Evolutionary conservation across 2,329 filamentous ascomycete species (phyloP), one percentile per base, ranked within the genome.

Genomic region (Xylaria multiplex): DNA sequence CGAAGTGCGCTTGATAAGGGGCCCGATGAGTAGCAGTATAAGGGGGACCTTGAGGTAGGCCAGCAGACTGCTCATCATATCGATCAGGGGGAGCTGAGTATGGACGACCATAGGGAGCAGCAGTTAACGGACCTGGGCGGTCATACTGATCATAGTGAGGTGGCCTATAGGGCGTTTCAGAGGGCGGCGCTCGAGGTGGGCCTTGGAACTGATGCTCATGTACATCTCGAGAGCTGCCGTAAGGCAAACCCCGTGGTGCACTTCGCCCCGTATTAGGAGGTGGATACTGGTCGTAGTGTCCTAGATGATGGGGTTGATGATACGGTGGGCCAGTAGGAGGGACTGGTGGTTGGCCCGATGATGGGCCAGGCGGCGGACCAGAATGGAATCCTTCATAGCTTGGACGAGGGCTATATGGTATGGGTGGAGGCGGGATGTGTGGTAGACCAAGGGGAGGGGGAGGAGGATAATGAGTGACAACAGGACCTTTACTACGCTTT

Each of bases 391-490:
- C 52, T 50, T 64, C 60, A 52, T 65, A 66, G 62, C 66, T 61
- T 49, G 69, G 65, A 35, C 69, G 59, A 46, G 69, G 60, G 27
- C 70, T 68, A 35, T 69, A 65, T 43, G 68, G 60, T 46, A 66
- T 67, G 16, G 70, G 66, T 24, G 69, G 73, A 63, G 68, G 59
- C n/a, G 63, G 53, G 27, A 62, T 64, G n/a, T 58, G 63, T 35
- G 60, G 53, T 32, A 62, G 13, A 19, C 68, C 56, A 11, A 62
- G 69, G 13, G 68, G 64, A 57, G 66, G 63, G 6, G 76, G 76
- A 46, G 70, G 71, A 16, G 74, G 71, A 37, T 77, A 78, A 46
- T 75, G 75, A 19, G 75, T 77, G 40, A 78, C 74, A 19, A 77
- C 69, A 9, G 76, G 75, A 5, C 74, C 75, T 62, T 75, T 78